phyloP scores from a whole-genome alignment of 352 stramenopile species.

The Globisporangium yorkense region DNA sequence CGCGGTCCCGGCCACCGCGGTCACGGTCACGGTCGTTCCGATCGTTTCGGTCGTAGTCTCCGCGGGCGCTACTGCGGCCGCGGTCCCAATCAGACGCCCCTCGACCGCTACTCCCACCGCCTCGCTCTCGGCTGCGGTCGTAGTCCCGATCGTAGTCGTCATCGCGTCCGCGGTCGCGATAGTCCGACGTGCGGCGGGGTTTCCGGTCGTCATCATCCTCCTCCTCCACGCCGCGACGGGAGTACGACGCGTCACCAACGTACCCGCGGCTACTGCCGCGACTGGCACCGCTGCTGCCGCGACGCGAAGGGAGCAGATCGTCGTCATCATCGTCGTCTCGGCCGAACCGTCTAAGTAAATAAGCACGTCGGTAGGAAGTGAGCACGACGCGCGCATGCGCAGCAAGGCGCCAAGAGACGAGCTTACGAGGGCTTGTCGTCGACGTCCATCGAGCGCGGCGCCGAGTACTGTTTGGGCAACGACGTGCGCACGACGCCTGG shows the following conservation, averaged over 20 bases:
- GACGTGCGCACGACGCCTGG: conserved; percentile 72
- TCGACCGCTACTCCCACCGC: neutral
- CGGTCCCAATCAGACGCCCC: conserved; percentile 7
- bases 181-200: conserved; percentile 15
- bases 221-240: conserved; percentile 29
- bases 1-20: conserved; percentile 19
- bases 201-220: conserved; percentile 43
- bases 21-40: conserved; percentile 21
- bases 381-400: neutral
- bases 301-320: conserved; percentile 22
- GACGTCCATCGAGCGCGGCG: conserved; percentile 61
- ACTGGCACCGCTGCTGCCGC: conserved; percentile 17
- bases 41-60: conserved; percentile 13
- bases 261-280: conserved; percentile 11
- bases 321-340: conserved; percentile 64
- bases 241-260: conserved; percentile 15
- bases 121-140: conserved; percentile 19
- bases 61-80: conserved; percentile 13
- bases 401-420: neutral
- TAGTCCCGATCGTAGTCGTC: conserved; percentile 15
- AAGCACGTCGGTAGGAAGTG: neutral
- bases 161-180: conserved; percentile 9
- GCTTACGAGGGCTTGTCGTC: conserved; percentile 79
- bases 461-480: conserved; percentile 73
- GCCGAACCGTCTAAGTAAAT: conserved; percentile 49